Conservation (phyloP, 768 basidiomycete species). For the Mycena galericulata region DNA sequence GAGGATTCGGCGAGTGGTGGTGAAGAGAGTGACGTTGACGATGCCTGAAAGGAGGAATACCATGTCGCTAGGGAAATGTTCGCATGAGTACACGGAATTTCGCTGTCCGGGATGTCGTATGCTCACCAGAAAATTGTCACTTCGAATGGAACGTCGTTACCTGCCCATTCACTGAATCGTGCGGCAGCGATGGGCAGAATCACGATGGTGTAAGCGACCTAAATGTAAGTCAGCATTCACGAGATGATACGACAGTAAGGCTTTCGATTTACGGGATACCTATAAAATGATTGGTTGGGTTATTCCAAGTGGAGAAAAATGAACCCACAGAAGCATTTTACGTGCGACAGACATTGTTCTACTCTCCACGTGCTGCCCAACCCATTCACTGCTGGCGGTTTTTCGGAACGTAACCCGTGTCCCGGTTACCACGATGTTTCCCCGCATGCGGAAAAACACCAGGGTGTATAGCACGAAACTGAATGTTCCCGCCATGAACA, state of each 20-base stretch:
- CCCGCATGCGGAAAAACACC: slow-evolving; percentile 60
- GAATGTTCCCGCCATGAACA: slow-evolving; percentile 59
- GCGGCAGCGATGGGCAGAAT: slow-evolving; percentile 60
- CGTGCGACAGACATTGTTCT: slow-evolving; percentile 51
- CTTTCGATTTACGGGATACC: slow-evolving; percentile 44
- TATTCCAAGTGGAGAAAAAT: slow-evolving; percentile 8
- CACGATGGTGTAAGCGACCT: slow-evolving; percentile 62
- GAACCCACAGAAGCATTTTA: slow-evolving; percentile 62
- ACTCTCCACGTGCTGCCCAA: slow-evolving; percentile 41
- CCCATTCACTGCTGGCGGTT: slow-evolving; percentile 28
- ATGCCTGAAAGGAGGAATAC: slow-evolving; percentile 54
- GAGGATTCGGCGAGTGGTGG: slow-evolving; percentile 49
- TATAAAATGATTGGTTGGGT: slow-evolving; percentile 26
- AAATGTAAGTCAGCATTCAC: not conserved
- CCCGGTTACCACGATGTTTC: slow-evolving; percentile 57
- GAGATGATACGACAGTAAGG: slow-evolving; percentile 16
- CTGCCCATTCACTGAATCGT: slow-evolving; percentile 57
- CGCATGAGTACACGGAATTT: not conserved
- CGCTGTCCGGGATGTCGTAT: not conserved
- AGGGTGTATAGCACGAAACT: slow-evolving; percentile 61
- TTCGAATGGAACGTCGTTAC: slow-evolving; percentile 55
- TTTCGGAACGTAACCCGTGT: slow-evolving; percentile 43
- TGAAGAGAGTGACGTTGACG: slow-evolving; percentile 53
- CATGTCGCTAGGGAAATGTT: slow-evolving; percentile 39
- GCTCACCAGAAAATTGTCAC: slow-evolving; percentile 52